Percentiles rank a stretch among this genome's conserved stretches.
These are phyloP conservation scores for Chlamydomonas applanata DNA, from an alignment of 139 green algal species.

Conservation along the genomic window DNA sequence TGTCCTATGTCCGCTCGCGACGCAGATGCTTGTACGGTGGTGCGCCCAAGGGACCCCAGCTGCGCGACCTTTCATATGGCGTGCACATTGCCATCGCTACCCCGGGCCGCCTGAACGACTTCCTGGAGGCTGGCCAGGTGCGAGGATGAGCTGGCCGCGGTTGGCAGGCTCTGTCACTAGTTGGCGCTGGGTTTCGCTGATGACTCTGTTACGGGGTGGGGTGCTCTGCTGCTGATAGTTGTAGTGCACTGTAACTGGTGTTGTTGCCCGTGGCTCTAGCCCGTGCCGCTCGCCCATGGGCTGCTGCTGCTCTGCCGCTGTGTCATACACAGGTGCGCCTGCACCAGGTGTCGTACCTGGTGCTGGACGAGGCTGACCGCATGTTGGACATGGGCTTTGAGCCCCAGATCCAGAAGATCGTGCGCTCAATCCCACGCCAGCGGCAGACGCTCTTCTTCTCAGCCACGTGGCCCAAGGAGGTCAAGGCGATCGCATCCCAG, in stretches of 20 bases:
- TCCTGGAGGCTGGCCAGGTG: conserved; percentile 74
- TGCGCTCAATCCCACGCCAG: conserved; percentile 56
- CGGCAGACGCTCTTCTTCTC: conserved; percentile 92
- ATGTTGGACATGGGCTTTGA: conserved; percentile 99
- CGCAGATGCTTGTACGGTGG: conserved; percentile 85
- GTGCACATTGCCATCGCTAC: conserved; percentile 88
- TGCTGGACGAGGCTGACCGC: conserved; percentile 96
- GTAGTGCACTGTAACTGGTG: too few species aligned
- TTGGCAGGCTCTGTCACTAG: too few species aligned
- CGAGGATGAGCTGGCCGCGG: too few species aligned
- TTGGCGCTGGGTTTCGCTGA: too few species aligned
- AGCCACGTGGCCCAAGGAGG: conserved; percentile 89
- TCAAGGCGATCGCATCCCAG: conserved; percentile 80
- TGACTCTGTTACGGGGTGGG: too few species aligned
- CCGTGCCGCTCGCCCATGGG: too few species aligned
- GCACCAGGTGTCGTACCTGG: conserved; percentile 82
- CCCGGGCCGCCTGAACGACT: conserved; percentile 91
- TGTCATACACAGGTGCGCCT: conserved; percentile 29
- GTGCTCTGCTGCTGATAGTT: too few species aligned
- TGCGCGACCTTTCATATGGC: conserved; percentile 74
- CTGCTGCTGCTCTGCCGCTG: not conserved
- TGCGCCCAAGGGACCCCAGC: conserved; percentile 83
- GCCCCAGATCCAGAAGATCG: conserved; percentile 88
- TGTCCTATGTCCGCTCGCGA: too few species aligned
- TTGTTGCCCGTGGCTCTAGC: too few species aligned